Base-by-base conservation (phyloP, 352 stramenopile genomes). In the Phytophthora lateralis region DNA sequence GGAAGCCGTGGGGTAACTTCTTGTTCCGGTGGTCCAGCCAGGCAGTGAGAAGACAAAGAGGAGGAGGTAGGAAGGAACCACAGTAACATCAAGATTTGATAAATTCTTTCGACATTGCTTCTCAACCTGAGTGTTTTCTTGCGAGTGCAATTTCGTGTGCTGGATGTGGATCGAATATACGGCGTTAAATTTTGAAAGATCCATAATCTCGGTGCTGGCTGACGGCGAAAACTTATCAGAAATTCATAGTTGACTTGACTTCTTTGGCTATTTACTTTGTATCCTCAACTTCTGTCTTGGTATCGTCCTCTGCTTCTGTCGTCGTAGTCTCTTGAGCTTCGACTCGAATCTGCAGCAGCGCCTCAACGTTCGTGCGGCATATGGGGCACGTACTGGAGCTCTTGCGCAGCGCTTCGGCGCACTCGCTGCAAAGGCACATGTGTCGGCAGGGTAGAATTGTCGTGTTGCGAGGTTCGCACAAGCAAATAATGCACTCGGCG, bases 401-500 rank as follows among this genome's bases (percentile, higher is more conserved):
- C 59, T 85, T 85, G 20, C 82, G 82, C 30, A 96, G 57, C 51
- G 73, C 70, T 64, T 96, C 83, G 10, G 88, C 86, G 38, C 88
- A 96, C 41, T 91, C 82, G 21, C 66, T 73, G 50, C 88, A 96
- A 44, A 96, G 77, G 49, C 88, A 96, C 85, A 96, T 93, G 73
- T 96, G 88, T 20, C 86, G 82, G 50, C 88, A 96, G 11, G 88
- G 88, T 41, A 96, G 55, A 65, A 95, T 73, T 14, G 85, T 95
- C 21, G 88, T 96, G 65, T 90, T 88, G 47, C 88, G 78, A 14
- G 82, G 73, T 57, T 95, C 85, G 53, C 76, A 82, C 69, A 95
- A 75, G 58, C 88, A 96, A 48, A 96, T 96, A 60, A 96, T 90
- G 70, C 88, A 96, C 66, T 96, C 87, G 27, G 82, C 80, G 20